Percentiles rank a stretch among this genome's conserved stretches.
Conservation (phyloP, 2,329 filamentous ascomycete genomes). For the Phyllosticta capitalensis region DNA sequence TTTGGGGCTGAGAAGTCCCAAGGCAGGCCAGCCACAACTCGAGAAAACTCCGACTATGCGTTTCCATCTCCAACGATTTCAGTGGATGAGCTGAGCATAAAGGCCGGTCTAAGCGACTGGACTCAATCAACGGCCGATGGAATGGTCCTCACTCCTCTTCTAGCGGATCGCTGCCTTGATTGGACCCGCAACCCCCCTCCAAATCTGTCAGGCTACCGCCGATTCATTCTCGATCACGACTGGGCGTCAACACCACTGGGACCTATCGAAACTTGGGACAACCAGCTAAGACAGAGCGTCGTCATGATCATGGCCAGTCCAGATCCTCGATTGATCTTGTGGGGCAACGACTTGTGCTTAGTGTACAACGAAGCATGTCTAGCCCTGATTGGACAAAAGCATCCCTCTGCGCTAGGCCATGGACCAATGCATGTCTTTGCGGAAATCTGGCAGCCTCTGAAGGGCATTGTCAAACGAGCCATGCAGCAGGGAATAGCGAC, state of each 20-base stretch:
- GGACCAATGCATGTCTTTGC: conserved; percentile 4
- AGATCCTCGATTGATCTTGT: conserved; percentile 48
- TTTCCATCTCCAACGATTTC: not conserved
- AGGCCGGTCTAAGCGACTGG: not conserved
- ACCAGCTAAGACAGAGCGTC: conserved; percentile 61
- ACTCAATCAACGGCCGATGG: not conserved
- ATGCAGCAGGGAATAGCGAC: conserved; percentile 10
- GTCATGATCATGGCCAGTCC: conserved; percentile 57
- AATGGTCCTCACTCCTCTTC: not conserved
- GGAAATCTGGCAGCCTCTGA: conserved; percentile 3
- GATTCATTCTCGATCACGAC: conserved; percentile 30
- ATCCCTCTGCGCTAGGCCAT: conserved; percentile 58
- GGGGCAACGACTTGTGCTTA: conserved; percentile 53
- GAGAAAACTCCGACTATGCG: not conserved
- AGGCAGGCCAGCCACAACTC: not conserved
- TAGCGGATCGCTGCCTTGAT: not conserved
- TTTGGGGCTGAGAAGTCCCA: not conserved
- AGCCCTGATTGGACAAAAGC: conserved; percentile 59
- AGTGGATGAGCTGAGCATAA: not conserved
- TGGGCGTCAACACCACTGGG: conserved; percentile 65
- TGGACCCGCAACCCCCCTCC: not conserved
- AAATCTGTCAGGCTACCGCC: not conserved
- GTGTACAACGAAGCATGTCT: conserved; percentile 60
- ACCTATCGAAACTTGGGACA: conserved; percentile 58
- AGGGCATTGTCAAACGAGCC: conserved; percentile 3